Percentiles rank a stretch among this genome's conserved stretches.
Evolutionary conservation across 768 basidiomycete species (phyloP).

Genomic region (Leucocoprinus leucothites): DNA sequence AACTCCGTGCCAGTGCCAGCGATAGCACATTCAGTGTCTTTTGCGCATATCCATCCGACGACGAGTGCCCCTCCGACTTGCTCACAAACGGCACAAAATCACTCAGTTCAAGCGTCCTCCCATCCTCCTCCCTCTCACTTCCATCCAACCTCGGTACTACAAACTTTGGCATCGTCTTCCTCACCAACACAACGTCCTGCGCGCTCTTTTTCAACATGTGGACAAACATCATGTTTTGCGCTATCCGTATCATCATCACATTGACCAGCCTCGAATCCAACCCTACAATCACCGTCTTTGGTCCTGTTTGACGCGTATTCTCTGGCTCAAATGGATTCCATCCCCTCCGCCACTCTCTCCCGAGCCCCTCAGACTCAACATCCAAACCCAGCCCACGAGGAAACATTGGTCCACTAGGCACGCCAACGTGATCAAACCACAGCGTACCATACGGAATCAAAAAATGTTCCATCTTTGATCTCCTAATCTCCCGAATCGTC

Average conservation of each 20-base stretch:
- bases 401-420: slow-evolving; percentile 57
- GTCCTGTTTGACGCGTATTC: slow-evolving; percentile 48
- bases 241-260: slow-evolving; percentile 61
- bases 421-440: slow-evolving; percentile 59
- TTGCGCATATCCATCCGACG: slow-evolving; percentile 15
- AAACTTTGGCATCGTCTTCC: slow-evolving; percentile 63
- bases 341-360: not conserved
- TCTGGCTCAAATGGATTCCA: slow-evolving; percentile 44
- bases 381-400: slow-evolving; percentile 35
- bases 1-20: slow-evolving; percentile 61
- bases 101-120: slow-evolving; percentile 34
- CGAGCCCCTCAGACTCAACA: not conserved
- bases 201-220: slow-evolving; percentile 61
- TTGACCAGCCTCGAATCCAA: slow-evolving; percentile 43
- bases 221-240: slow-evolving; percentile 69
- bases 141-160: slow-evolving; percentile 48
- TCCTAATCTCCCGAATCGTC: slow-evolving; percentile 67
- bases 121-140: slow-evolving; percentile 10
- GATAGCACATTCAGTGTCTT: slow-evolving; percentile 42
- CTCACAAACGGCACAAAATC: slow-evolving; percentile 45
- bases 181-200: slow-evolving; percentile 64
- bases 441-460: slow-evolving; percentile 68
- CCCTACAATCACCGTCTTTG: slow-evolving; percentile 25
- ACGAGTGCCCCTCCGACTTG: slow-evolving; percentile 1
- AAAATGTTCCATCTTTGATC: slow-evolving; percentile 67